Conservation (phyloP, 176 grass and related monocot species). For the Phyllostachys edulis region DNA sequence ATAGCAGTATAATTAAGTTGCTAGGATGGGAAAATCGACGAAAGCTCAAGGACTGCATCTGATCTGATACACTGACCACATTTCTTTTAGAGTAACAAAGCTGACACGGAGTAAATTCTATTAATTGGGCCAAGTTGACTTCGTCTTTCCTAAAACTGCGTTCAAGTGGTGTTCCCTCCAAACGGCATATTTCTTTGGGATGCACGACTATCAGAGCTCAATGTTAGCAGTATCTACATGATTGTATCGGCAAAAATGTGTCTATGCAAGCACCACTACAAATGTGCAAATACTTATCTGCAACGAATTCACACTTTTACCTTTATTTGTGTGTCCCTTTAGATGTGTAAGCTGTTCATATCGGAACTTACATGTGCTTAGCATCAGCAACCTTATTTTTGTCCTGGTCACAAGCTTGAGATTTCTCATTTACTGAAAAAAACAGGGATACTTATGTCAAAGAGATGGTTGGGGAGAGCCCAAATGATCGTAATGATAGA, state of each 20-base stretch:
- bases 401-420: neutral
- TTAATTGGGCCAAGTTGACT: neutral
- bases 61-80: neutral
- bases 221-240: neutral
- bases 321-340: slow-evolving; percentile 12
- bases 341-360: slow-evolving; percentile 30
- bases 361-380: neutral
- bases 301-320: neutral
- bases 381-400: neutral
- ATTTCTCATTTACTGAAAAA: slow-evolving; percentile 28
- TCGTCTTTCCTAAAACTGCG: neutral
- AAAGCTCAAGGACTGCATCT: neutral
- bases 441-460: slow-evolving; percentile 95
- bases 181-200: neutral
- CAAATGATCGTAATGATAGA: slow-evolving; percentile 98
- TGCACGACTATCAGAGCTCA: neutral
- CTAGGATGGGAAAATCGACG: neutral
- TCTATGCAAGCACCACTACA: neutral
- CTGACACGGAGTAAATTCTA: neutral
- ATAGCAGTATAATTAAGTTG: neutral
- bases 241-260: neutral
- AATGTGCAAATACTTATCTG: neutral
- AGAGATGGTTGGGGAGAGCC: slow-evolving; percentile 92
- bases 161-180: neutral
- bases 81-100: neutral